Base-by-base conservation (phyloP, 192 early-diverging fungal species). In the Backusella macrospora region DNA sequence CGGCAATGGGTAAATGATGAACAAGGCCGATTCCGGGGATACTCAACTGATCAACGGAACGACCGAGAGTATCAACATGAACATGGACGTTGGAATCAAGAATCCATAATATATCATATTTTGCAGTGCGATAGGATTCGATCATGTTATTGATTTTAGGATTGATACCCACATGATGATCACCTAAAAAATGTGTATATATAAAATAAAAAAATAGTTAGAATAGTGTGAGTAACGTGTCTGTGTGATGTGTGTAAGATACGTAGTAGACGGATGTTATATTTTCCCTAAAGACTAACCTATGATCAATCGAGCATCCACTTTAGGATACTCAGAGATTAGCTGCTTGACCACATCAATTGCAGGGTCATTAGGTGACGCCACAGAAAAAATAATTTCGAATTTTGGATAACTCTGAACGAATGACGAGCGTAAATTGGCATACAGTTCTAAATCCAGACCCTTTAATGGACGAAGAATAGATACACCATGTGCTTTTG, bases 131-230 rank as follows among this genome's bases (percentile, higher is more conserved):
- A 79, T 94, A 98, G 9, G 92, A 92, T 63, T 90, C 88, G 21
- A 96, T 79, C 86, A 99, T 85, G 86, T 97, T 97, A 84, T 96
- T 95, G 75, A 98, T 91, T 81, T 99, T 99, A 16, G 98, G 98
- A 80, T 99, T 99, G 63, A 93, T 90, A 44, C 95, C 96, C 1
- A 94, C 90, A 47, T 85, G 76, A 44, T 85, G 74, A 55, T 88
- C 89, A 38, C 90, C 92, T 93, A 68, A 59, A 62, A 71, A 1
- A 59, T 49, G 6, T 49, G 18, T 26, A 26, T 59, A 26, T 12
- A 12, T 59, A 26, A 59, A 23, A 59, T 13, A 59, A 4, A 55
- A 0, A 21, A 21, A 55, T n/a, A 59, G 5, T 4, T 14, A 59
- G 26, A 59, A 3, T 1, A 59, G 4, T 13, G 1, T 34, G 29